These are phyloP conservation scores for Solanum appendiculatum DNA, from an alignment of 257 asterid species.

Conservation along the genomic window DNA sequence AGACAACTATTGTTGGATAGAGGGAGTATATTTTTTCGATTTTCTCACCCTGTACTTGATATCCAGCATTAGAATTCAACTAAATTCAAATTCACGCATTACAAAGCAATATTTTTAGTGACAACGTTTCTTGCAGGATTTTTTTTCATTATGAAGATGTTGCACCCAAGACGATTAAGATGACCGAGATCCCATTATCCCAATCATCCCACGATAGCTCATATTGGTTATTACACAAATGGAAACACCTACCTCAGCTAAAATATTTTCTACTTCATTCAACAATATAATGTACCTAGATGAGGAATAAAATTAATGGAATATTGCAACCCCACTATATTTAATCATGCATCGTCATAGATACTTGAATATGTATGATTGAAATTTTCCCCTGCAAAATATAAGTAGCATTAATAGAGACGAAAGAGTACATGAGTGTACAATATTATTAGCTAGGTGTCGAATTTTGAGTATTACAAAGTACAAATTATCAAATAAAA, in stretches of 20 bases:
- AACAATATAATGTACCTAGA: background rate
- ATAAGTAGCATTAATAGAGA: background rate
- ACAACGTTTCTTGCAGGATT: accelerated
- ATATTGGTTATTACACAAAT: background rate
- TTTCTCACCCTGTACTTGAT: too few relatives aligned
- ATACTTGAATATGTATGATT: background rate
- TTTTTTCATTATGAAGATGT: too few relatives aligned
- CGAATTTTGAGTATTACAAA: background rate
- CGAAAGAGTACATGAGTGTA: background rate
- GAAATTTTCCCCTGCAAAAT: background rate
- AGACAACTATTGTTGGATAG: too few relatives aligned
- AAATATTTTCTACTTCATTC: background rate
- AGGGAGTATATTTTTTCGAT: too few relatives aligned
- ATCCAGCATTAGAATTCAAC: too few relatives aligned
- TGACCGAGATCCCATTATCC: too few relatives aligned
- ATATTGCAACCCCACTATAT: background rate
- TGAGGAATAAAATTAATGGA: background rate
- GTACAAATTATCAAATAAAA: background rate
- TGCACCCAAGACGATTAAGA: too few relatives aligned
- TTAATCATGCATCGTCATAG: background rate
- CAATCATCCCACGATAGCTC: too few relatives aligned
- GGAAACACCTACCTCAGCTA: background rate
- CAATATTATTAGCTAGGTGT: background rate
- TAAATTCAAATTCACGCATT: too few relatives aligned
- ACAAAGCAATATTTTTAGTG: too few relatives aligned